Conservation (phyloP, 768 basidiomycete genomes). For the Mycena filopes region DNA sequence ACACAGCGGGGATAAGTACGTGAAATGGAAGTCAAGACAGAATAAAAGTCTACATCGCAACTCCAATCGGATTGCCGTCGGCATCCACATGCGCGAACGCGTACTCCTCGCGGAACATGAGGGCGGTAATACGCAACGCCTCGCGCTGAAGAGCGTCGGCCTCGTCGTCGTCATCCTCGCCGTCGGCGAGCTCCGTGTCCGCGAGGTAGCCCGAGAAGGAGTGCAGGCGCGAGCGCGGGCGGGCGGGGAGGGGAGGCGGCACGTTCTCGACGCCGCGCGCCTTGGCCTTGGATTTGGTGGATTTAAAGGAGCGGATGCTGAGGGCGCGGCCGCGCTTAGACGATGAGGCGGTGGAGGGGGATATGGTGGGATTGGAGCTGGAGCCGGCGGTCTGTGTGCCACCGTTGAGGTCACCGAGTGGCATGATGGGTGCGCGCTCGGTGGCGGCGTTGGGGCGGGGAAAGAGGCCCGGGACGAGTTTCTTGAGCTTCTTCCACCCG, state of each 20-base stretch:
- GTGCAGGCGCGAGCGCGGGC: background rate
- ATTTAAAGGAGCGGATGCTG: conserved; percentile 20
- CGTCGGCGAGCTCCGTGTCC: background rate
- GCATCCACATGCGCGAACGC: background rate
- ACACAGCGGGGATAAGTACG: too few relatives aligned
- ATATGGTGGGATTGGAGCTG: background rate
- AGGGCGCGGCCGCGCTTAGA: conserved; percentile 5
- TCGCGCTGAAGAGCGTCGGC: conserved; percentile 2
- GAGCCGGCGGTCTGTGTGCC: background rate
- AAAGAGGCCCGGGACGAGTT: conserved; percentile 15
- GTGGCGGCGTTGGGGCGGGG: background rate
- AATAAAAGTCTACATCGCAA: too few relatives aligned
- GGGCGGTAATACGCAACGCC: background rate
- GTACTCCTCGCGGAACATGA: too few relatives aligned
- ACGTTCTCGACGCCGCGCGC: conserved; percentile 1
- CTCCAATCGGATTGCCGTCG: too few relatives aligned
- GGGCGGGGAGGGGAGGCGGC: background rate
- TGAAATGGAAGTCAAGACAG: too few relatives aligned
- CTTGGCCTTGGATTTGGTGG: conserved; percentile 1
- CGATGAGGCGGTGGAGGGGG: background rate
- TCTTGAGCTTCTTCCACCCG: background rate
- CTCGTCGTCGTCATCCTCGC: conserved; percentile 10
- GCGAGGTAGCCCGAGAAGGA: conserved; percentile 18
- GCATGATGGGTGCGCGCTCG: background rate
- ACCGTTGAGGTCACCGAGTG: background rate